phyloP scores from a whole-genome alignment of 202 grass and related monocot species.

The Carex sylvatica region DNA sequence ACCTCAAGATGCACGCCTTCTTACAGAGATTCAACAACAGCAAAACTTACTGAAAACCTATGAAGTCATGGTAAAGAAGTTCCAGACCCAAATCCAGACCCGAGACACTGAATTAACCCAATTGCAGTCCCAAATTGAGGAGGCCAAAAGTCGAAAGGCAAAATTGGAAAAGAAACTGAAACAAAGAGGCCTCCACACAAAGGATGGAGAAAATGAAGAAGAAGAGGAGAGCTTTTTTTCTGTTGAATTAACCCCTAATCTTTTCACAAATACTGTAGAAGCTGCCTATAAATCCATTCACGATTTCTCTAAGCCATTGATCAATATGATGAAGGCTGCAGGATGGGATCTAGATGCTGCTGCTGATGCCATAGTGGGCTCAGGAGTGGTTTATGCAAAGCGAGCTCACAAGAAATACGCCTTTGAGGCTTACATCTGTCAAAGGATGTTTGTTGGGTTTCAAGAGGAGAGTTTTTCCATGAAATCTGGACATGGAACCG shows the following conservation, averaged over 20 bases:
- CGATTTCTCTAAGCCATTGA: conserved; percentile 88
- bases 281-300: conserved; percentile 83
- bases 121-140: conserved; percentile 74
- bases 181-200: conserved; percentile 79
- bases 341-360: conserved; percentile 96
- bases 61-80: conserved; percentile 96
- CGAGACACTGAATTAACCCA: conserved; percentile 73
- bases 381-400: conserved; percentile 56
- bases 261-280: conserved; percentile 81
- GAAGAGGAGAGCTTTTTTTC: conserved; percentile 84
- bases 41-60: conserved; percentile 91
- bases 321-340: conserved; percentile 99
- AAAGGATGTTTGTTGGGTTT: conserved; percentile 91
- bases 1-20: conserved; percentile 80
- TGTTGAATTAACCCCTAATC: conserved; percentile 78
- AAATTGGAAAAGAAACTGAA: conserved; percentile 98
- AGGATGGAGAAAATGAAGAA: conserved; percentile 67
- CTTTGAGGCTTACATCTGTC: conserved; percentile 90
- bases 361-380: conserved; percentile 65
- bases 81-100: conserved; percentile 84
- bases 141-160: conserved; percentile 71
- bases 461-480: conserved; percentile 83
- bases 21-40: conserved; percentile 92
- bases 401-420: conserved; percentile 93
- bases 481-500: conserved; percentile 32